Evolutionary conservation across 78 protist genomes (phyloP).

Genomic region (Pigoraptor vietnamica): DNA sequence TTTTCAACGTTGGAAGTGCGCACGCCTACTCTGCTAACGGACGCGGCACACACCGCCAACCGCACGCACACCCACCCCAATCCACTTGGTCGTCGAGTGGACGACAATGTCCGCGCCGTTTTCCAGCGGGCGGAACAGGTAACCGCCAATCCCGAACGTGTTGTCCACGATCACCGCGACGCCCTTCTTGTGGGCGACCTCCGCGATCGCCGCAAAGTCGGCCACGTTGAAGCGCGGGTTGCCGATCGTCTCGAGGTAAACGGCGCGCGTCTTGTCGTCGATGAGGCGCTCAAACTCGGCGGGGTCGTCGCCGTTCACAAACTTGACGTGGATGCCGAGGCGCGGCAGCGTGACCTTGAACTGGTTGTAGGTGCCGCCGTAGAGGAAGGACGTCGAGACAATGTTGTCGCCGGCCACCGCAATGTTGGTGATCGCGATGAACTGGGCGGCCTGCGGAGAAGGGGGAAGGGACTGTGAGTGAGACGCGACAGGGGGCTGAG

Average conservation of each 20-base stretch:
- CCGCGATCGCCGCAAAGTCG: conserved; percentile 35
- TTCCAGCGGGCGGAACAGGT: conserved; percentile 38
- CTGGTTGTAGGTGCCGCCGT: conserved; percentile 19
- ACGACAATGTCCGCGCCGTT: conserved; percentile 67
- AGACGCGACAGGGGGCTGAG: no score
- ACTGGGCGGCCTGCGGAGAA: conserved; percentile 54
- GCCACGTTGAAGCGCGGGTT: conserved; percentile 49
- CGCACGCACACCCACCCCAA: no score
- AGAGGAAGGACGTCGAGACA: conserved; percentile 11
- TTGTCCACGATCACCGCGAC: conserved; percentile 57
- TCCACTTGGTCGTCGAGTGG: conserved; percentile 54
- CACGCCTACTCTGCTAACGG: no score
- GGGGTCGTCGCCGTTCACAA: conserved; percentile 27
- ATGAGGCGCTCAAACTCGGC: conserved; percentile 17
- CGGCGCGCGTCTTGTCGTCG: conserved; percentile 40
- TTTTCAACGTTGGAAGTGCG: no score
- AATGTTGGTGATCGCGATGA: conserved; percentile 21
- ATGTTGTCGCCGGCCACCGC: conserved; percentile 58
- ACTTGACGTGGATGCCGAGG: conserved; percentile 28
- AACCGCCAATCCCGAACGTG: conserved; percentile 52
- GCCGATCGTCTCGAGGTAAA: conserved; percentile 55
- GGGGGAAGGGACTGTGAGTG: no score
- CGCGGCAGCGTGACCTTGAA: conserved; percentile 22
- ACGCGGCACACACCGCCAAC: no score
- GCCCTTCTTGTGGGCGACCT: conserved; percentile 15